A percentile compares a stretch with the other conserved stretches of the same genome.
Conservation (phyloP, 1,139 yeast genomes). For the Debaryomycetaceae sp. region DNA sequence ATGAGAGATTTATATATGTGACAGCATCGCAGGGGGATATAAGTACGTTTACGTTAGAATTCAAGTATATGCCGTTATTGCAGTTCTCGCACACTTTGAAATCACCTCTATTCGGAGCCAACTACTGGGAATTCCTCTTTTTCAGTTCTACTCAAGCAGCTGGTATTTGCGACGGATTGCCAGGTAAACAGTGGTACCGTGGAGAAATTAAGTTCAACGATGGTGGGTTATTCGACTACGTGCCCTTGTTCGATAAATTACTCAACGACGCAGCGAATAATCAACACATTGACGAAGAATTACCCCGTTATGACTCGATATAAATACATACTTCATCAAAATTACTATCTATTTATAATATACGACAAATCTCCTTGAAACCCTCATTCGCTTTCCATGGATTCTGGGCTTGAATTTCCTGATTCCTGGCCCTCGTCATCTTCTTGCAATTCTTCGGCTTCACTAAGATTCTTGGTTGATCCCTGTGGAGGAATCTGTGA, state of each 20-base stretch:
- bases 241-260: conserved; percentile 22
- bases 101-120: conserved; percentile 56
- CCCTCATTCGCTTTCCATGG: background rate
- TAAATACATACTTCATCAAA: conserved; percentile 1
- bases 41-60: conserved; percentile 30
- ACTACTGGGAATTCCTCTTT: conserved; percentile 46
- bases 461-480: conserved; percentile 21
- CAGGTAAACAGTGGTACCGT: conserved; percentile 30
- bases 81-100: conserved; percentile 37
- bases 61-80: conserved; percentile 17
- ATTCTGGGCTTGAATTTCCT: background rate
- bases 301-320: conserved; percentile 34
- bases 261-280: conserved; percentile 34
- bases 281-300: conserved; percentile 40
- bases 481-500: conserved; percentile 1
- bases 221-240: conserved; percentile 46
- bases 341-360: background rate
- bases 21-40: conserved; percentile 42
- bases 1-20: conserved; percentile 31
- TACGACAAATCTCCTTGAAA: background rate
- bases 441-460: conserved; percentile 5
- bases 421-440: background rate
- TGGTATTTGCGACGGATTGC: conserved; percentile 43
- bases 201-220: conserved; percentile 41
- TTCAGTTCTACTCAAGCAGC: conserved; percentile 24